Base-by-base conservation (phyloP, 2,329 filamentous ascomycete genomes). In the Pyrenophora tritici-repentis region DNA sequence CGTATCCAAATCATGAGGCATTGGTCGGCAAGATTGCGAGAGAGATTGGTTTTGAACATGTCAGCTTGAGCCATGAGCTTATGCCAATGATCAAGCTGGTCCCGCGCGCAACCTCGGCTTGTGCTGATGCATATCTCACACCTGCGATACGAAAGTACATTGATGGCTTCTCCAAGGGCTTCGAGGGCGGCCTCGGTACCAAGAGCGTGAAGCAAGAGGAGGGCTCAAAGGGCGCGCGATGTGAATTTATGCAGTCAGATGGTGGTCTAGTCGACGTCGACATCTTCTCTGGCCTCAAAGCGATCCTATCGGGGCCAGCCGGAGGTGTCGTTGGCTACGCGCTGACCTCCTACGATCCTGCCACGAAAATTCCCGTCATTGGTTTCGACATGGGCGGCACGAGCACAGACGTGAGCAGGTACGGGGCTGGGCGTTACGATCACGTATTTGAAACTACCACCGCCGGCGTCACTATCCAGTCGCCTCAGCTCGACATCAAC, bases 351-450 rank as follows among this genome's bases (percentile, higher is more conserved):
- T 97, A 94, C 70, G 92, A 97, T 59, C 82, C 87, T 0, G 79
- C 88, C 42, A 94, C 90, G 3, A 89, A 86, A 67, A 90, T 84
- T 1, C 91, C 91, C 0, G 89, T 97, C 3, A 96, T 97, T 64
- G 92, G 92, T 0, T 97, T 97, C 66, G 92, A 97, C 62, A 97
- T 97, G 92, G 91, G 91, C 32, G 92, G 92, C 9, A 97, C 92
- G 0, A 92, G 87, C 50, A 97, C 92, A 1, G 92, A 97, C 71
- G 90, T 96, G 8, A 95, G 90, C 29, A 81, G 92, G 41, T 97
- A 93, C 63, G 90, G 89, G 5, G 85, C 88, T 46, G 92, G 92
- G 13, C 81, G 90, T 47, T 93, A 96, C 65, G 92, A 96, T 64
- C 92, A 97, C 65, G 91, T 96, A 0, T 96, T 96, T 61, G 92